phyloP scores from a whole-genome alignment of 371 early-diverging fungal species.

The Furculomyces boomerangus region DNA sequence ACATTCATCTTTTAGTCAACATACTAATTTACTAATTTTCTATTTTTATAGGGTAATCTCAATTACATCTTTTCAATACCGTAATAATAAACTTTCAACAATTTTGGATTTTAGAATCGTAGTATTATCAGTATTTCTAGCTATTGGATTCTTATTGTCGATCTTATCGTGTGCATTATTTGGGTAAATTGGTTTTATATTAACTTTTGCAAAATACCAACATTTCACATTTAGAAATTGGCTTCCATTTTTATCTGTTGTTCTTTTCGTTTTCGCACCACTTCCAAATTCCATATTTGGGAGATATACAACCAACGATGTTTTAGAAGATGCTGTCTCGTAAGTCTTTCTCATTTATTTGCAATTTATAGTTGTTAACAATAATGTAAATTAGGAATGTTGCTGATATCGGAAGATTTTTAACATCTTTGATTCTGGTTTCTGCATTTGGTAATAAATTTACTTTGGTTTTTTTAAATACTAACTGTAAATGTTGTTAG shows the following conservation, averaged over 20 bases:
- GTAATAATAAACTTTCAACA: background rate
- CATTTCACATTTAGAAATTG: constrained; percentile 39
- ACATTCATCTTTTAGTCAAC: too few relatives aligned
- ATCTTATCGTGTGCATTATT: constrained; percentile 86
- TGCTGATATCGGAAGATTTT: constrained; percentile 76
- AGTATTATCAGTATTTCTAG: constrained; percentile 66
- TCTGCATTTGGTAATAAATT: constrained; percentile 63
- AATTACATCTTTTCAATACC: too few relatives aligned
- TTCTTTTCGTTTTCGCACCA: constrained; percentile 73
- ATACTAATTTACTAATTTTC: too few relatives aligned
- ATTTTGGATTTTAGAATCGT: constrained; percentile 30
- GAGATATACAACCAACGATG: constrained; percentile 46
- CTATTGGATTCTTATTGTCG: constrained; percentile 72
- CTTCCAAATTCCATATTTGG: constrained; percentile 74
- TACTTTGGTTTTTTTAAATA: constrained; percentile 32
- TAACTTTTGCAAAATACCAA: constrained; percentile 7
- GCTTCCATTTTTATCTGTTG: constrained; percentile 80
- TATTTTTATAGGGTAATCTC: too few relatives aligned
- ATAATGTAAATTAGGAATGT: constrained; percentile 10
- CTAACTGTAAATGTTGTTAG: background rate
- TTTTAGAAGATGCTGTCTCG: constrained; percentile 58
- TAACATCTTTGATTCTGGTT: constrained; percentile 77
- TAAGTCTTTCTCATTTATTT: constrained; percentile 6
- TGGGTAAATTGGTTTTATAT: constrained; percentile 6
- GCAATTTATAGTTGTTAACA: background rate